Percentiles rank a stretch among this genome's conserved stretches.
Evolutionary conservation across 495 filamentous ascomycete species (phyloP).

Genomic region (Aspergillus leporis): DNA sequence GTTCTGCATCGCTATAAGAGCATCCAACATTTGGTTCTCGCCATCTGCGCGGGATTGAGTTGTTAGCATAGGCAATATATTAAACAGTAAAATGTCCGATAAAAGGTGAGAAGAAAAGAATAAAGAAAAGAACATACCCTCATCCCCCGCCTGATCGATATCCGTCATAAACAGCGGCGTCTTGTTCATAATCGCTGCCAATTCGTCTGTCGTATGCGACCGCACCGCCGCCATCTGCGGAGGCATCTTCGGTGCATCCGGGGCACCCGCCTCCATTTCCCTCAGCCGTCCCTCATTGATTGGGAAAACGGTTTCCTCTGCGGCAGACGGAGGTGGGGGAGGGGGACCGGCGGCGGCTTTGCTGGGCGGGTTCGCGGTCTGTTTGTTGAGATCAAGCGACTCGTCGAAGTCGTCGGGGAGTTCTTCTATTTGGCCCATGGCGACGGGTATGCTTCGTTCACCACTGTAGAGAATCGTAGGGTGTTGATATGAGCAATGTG

Average conservation of each 20-base stretch:
- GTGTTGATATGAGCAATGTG: too few relatives aligned
- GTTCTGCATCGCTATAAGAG: conserved; percentile 84
- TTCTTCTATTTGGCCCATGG: conserved; percentile 50
- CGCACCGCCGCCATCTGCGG: conserved; percentile 58
- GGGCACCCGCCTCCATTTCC: conserved; percentile 32
- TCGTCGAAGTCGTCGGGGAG: conserved; percentile 53
- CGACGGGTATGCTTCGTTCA: background rate
- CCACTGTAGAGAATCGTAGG: conserved; percentile 4
- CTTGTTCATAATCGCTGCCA: conserved; percentile 73
- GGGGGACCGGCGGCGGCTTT: conserved; percentile 12
- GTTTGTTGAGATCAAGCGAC: conserved; percentile 39
- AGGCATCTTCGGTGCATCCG: conserved; percentile 48
- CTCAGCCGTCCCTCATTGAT: conserved; percentile 43
- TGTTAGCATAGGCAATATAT: conserved; percentile 2
- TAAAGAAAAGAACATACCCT: conserved; percentile 38
- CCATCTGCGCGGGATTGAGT: conserved; percentile 32
- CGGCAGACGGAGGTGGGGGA: conserved; percentile 10
- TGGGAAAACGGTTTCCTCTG: conserved; percentile 44
- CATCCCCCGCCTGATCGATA: conserved; percentile 67
- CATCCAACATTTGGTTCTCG: conserved; percentile 78
- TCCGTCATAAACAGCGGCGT: conserved; percentile 94
- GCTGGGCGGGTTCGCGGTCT: conserved; percentile 19
- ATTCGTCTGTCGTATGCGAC: conserved; percentile 67
- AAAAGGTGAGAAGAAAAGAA: conserved; percentile 4
- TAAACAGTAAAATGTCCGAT: too few relatives aligned